Evolutionary conservation across 352 stramenopile species (phyloP).

Genomic region (Phytophthora constricta): DNA sequence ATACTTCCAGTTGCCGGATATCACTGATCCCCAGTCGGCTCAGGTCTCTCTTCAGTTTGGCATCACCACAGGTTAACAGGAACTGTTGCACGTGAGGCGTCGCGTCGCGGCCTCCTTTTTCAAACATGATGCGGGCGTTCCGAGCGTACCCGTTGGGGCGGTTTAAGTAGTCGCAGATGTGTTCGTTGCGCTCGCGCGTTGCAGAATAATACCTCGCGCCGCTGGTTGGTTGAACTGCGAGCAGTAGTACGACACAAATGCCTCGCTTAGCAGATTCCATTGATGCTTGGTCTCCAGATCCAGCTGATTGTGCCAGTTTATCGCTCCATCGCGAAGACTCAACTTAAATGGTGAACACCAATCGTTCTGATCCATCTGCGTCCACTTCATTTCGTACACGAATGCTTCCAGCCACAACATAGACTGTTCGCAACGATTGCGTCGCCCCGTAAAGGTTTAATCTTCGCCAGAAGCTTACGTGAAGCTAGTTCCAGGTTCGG

Average conservation of each 20-base stretch:
- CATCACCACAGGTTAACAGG: neutral
- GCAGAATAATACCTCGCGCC: conserved; percentile 9
- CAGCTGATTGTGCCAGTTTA: neutral
- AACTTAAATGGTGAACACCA: neutral
- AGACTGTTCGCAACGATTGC: too few species aligned
- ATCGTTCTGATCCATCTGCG: neutral
- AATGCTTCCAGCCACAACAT: neutral
- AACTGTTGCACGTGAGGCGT: neutral
- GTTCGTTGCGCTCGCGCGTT: neutral
- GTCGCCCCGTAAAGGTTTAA: too few species aligned
- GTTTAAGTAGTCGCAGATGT: conserved; percentile 11
- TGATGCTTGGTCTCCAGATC: neutral
- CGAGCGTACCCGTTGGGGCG: neutral
- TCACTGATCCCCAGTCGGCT: neutral
- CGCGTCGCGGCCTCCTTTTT: neutral
- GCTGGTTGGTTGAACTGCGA: conserved; percentile 2
- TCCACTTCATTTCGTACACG: conserved; percentile 2
- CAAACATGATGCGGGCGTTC: neutral
- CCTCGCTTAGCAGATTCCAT: neutral
- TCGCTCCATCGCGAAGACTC: neutral
- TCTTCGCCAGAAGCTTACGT: too few species aligned
- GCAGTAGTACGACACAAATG: conserved; percentile 6
- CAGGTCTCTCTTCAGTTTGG: neutral
- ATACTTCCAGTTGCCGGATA: neutral
- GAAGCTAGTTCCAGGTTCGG: too few species aligned